Percentiles rank a stretch among this genome's conserved stretches.
phyloP scores from a whole-genome alignment of 2,329 filamentous ascomycete genomes.

The Alternaria infectoria region DNA sequence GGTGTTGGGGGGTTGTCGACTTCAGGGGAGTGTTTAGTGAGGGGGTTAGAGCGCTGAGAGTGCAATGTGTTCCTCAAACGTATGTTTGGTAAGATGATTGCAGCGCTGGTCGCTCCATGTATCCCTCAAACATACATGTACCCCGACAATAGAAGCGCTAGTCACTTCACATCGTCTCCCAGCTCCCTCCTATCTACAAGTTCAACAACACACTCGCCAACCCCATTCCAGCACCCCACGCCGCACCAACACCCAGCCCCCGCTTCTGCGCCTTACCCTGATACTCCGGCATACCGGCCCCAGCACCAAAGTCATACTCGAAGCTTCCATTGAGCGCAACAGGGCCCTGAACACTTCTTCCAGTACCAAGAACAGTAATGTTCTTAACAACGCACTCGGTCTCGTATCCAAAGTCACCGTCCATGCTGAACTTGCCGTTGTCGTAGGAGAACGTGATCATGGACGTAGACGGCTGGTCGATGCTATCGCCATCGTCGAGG shows the following conservation, averaged over 20 bases:
- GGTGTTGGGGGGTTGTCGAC: background rate
- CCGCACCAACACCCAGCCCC: background rate
- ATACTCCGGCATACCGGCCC: background rate
- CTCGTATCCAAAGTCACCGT: conserved; percentile 62
- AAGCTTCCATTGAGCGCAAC: conserved; percentile 26
- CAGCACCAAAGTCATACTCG: conserved; percentile 7
- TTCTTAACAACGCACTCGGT: conserved; percentile 32
- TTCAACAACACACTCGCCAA: background rate
- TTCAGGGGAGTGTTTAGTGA: background rate
- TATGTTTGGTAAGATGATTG: accelerated
- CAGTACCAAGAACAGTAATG: conserved; percentile 33
- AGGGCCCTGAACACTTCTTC: conserved; percentile 63
- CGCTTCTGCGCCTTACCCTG: background rate
- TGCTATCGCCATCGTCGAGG: conserved; percentile 75
- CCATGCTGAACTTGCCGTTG: conserved; percentile 59
- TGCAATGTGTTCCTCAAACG: background rate
- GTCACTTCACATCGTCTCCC: background rate
- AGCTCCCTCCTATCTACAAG: background rate
- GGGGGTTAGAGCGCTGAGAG: background rate
- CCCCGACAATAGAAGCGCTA: background rate
- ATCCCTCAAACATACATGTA: background rate
- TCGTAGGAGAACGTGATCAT: conserved; percentile 67
- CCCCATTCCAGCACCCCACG: background rate
- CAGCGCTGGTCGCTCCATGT: background rate
- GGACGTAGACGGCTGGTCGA: conserved; percentile 64